These are phyloP conservation scores for Lyophyllum semitale DNA, from an alignment of 768 basidiomycete species.

Conservation along the genomic window DNA sequence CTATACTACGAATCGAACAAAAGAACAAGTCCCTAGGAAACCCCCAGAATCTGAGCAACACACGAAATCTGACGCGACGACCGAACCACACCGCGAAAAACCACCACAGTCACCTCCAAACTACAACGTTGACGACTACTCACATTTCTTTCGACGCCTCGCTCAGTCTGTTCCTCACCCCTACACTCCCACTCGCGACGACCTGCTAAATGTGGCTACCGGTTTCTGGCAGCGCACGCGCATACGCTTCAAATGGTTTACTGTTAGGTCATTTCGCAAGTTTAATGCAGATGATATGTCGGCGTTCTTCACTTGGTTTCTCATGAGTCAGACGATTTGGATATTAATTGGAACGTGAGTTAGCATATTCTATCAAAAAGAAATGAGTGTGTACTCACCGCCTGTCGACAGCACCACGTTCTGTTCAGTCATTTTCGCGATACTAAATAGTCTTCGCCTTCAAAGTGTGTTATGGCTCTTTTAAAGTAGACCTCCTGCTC, in stretches of 20 bases:
- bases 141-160: conserved; percentile 78
- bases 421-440: conserved; percentile 90
- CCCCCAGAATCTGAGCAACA: not conserved
- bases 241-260: conserved; percentile 97
- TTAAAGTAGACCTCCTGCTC: not conserved
- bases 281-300: conserved; percentile 98
- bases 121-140: conserved; percentile 64
- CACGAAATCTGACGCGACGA: not conserved
- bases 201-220: conserved; percentile 82
- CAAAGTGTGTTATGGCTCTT: conserved; percentile 57
- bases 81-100: conserved; percentile 2
- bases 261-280: conserved; percentile 89
- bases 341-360: conserved; percentile 91
- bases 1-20: conserved; percentile 9
- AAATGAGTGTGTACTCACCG: not conserved
- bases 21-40: not conserved
- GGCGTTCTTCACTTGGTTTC: conserved; percentile 93
- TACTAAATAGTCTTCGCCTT: conserved; percentile 81
- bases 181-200: conserved; percentile 83
- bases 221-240: conserved; percentile 89
- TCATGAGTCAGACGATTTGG: conserved; percentile 96
- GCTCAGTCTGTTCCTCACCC: conserved; percentile 77
- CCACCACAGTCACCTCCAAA: conserved; percentile 5
- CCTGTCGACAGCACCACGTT: conserved; percentile 77
- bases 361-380: not conserved